Evolutionary conservation across 192 early-diverging fungal species (phyloP).

Genomic region (Kappamyces sp.): DNA sequence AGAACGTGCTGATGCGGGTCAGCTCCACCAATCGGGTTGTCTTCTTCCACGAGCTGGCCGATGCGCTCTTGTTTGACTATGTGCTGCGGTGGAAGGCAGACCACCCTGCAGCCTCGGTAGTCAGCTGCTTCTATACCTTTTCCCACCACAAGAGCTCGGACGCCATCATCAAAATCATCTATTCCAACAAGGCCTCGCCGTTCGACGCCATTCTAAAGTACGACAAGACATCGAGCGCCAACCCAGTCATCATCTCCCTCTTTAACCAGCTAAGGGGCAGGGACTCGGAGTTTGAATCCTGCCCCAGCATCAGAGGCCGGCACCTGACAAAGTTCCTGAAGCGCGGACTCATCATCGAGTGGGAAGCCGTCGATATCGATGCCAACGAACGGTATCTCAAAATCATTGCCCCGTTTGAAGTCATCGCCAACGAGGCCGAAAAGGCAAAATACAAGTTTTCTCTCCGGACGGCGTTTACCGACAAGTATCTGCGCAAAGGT

Average conservation of each 20-base stretch:
- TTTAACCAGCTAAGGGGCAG: not conserved
- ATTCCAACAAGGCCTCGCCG: slow-evolving; percentile 23
- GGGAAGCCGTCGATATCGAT: slow-evolving; percentile 6
- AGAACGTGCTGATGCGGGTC: no score
- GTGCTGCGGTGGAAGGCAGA: no score
- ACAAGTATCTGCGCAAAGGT: no score
- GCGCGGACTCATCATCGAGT: slow-evolving; percentile 7
- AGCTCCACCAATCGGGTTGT: no score
- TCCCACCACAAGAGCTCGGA: slow-evolving; percentile 2
- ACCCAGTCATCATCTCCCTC: no score
- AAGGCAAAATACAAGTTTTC: no score
- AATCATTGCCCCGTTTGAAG: slow-evolving; percentile 10
- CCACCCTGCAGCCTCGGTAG: no score
- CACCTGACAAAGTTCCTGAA: not conserved
- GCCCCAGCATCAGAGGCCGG: slow-evolving; percentile 2
- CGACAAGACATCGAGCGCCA: not conserved
- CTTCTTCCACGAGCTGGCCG: no score
- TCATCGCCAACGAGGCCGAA: slow-evolving; percentile 9
- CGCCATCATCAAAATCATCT: slow-evolving; percentile 31
- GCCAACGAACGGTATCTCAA: slow-evolving; percentile 5
- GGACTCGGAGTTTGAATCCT: not conserved
- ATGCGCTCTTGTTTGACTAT: no score
- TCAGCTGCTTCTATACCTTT: no score
- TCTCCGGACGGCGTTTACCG: no score
- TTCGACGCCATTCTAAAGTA: slow-evolving; percentile 35